These are phyloP conservation scores for Aphelidium insulamus DNA, from an alignment of 371 early-diverging fungal species.

Conservation along the genomic window DNA sequence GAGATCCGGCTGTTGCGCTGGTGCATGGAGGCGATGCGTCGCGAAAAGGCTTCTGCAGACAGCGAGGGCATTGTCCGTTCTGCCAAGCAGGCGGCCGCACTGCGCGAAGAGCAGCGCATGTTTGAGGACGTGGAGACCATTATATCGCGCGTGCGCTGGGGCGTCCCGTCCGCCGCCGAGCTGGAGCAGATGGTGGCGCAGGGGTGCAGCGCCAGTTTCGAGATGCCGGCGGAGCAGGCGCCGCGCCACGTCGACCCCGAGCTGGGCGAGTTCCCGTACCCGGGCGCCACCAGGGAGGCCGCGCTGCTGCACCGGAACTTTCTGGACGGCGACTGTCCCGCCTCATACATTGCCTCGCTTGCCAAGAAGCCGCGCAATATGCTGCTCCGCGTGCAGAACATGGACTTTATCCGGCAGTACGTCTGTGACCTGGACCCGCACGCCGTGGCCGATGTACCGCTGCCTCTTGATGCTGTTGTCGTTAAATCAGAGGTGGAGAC, in stretches of 20 bases:
- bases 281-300: conserved; percentile 30
- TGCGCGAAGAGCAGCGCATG: conserved; percentile 7
- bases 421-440: conserved; percentile 14
- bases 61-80: conserved; percentile 8
- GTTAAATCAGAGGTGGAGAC: no score
- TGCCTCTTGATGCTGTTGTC: no score
- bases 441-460: neutral
- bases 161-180: conserved; percentile 11
- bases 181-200: conserved; percentile 19
- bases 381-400: conserved; percentile 44
- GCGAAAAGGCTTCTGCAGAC: no score
- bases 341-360: conserved; percentile 46
- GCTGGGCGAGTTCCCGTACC: conserved; percentile 19
- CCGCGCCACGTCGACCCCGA: conserved; percentile 7
- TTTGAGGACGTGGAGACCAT: conserved; percentile 8
- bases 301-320: conserved; percentile 37
- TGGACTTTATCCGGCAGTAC: conserved; percentile 41
- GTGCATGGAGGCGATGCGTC: conserved; percentile 7
- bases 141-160: conserved; percentile 10
- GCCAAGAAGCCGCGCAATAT: conserved; percentile 43
- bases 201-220: conserved; percentile 18
- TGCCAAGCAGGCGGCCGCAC: conserved; percentile 8
- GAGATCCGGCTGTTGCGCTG: conserved; percentile 9
- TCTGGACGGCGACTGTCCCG: conserved; percentile 34
- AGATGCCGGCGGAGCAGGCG: conserved; percentile 13